These are phyloP conservation scores for Geoglossum glabrum DNA, from an alignment of 495 filamentous ascomycete genomes.

Conservation along the genomic window DNA sequence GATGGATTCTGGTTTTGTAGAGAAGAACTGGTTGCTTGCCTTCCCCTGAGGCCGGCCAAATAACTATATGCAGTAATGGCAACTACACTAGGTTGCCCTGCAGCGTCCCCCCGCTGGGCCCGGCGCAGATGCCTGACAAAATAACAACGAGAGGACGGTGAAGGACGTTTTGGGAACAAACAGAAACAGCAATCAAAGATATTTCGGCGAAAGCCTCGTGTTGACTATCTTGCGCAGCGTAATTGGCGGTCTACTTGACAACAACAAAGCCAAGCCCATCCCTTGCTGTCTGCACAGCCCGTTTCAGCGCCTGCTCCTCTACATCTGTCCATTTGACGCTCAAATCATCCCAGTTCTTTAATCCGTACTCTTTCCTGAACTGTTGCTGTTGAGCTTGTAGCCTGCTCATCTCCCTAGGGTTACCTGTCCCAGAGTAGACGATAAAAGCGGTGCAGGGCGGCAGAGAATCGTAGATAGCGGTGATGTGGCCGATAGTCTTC, in stretches of 20 bases:
- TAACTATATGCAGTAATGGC: too few relatives aligned
- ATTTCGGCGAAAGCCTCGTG: too few relatives aligned
- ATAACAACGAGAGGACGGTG: too few relatives aligned
- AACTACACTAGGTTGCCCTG: too few relatives aligned
- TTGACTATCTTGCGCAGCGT: background rate
- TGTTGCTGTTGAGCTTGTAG: conserved; percentile 51
- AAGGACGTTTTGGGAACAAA: too few relatives aligned
- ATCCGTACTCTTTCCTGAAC: conserved; percentile 56
- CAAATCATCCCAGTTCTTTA: conserved; percentile 71
- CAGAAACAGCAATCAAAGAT: too few relatives aligned
- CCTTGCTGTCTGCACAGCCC: conserved; percentile 47
- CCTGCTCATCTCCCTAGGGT: conserved; percentile 57
- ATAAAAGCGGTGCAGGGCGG: conserved; percentile 73
- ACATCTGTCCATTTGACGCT: conserved; percentile 78
- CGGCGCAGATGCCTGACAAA: too few relatives aligned
- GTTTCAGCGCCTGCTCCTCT: conserved; percentile 61
- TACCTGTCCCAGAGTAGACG: conserved; percentile 74
- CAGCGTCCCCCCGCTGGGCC: too few relatives aligned
- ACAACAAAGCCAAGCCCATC: conserved; percentile 64
- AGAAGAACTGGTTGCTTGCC: too few relatives aligned
- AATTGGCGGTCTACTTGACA: conserved; percentile 40
- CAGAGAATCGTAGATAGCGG: conserved; percentile 49
- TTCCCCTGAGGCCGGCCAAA: too few relatives aligned
- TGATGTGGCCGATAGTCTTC: conserved; percentile 35
- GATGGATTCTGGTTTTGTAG: too few relatives aligned